Evolutionary conservation across 2,329 filamentous ascomycete genomes (phyloP), one percentile per base, ranked within the genome.

Genomic region (Colletotrichum spaethianum): DNA sequence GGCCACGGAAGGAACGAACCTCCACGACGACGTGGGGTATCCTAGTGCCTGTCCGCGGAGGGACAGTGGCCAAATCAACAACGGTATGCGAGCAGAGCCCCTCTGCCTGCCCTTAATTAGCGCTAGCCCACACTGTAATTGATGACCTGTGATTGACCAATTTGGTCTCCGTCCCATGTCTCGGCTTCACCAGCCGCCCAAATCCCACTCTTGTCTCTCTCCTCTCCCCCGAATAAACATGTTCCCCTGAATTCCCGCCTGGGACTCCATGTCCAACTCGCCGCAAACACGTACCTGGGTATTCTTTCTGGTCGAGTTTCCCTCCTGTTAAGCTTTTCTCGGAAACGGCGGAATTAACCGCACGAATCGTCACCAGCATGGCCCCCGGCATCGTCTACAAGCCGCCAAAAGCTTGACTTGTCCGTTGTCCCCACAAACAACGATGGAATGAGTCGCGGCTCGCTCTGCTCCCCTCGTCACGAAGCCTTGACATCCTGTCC

Each of bases 91-190:
- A 56, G 20, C n/a, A 23, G 26, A 3, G 48, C 50, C 62, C 67
- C 28, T 44, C 40, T 36, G 5, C 50, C 50, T 46, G 53, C 65
- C 53, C 52, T 72, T 69, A 64, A 72, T 72, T 69, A 72, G 65
- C 59, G 59, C 57, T 64, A 68, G 52, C 64, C 64, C 28, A 42
- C 44, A 72, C 52, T 63, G 52, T 53, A 46, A 68, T 63, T 68
- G 50, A 59, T 60, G 60, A 33, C 28, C 31, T 38, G 38, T 38
- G 28, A 63, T 55, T 28, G 64, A 42, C 31, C 40, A 62, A 38
- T 44, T 9, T 60, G 6, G 2, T 28, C 40, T 61, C 16, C 50
- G 38, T 46, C 20, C 20, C 38, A 46, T 61, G 42, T 61, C 31
- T 60, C 16, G 46, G 38, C 18, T 7, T 44, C 40, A 20, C 48